These are phyloP conservation scores for Sesbania bispinosa DNA, from an alignment of 306 rosid species.

Conservation along the genomic window DNA sequence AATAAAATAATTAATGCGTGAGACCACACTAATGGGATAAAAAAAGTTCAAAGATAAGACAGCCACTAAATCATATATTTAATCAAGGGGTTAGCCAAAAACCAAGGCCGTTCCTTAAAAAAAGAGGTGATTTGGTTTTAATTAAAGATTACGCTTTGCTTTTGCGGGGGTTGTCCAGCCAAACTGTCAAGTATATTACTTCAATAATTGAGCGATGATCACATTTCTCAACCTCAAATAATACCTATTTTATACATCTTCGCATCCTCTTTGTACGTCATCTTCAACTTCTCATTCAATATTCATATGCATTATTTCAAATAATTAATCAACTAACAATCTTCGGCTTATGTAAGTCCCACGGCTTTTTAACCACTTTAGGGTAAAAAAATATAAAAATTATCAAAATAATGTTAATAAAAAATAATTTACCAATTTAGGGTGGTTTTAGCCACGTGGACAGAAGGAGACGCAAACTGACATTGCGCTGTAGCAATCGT, in stretches of 20 bases:
- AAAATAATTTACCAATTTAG: no score
- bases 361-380: no score
- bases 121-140: background rate
- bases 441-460: no score
- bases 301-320: conserved; percentile 2
- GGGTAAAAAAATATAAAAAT: no score
- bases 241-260: background rate
- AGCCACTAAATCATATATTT: conserved; percentile 23
- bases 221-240: background rate
- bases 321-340: background rate
- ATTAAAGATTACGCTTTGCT: background rate
- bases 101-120: background rate
- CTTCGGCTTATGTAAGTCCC: background rate
- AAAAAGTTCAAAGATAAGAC: background rate
- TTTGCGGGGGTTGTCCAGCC: background rate
- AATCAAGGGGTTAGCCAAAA: conserved; percentile 1
- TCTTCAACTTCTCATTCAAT: conserved; percentile 14
- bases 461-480: no score
- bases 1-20: conserved; percentile 16
- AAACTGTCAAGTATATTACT: background rate
- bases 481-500: no score
- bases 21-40: background rate
- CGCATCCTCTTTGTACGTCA: background rate
- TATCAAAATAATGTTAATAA: no score
- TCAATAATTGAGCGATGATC: conserved; percentile 25